These are phyloP conservation scores for Xylariales sp. DNA, from an alignment of 2,329 filamentous ascomycete genomes.

Conservation along the genomic window DNA sequence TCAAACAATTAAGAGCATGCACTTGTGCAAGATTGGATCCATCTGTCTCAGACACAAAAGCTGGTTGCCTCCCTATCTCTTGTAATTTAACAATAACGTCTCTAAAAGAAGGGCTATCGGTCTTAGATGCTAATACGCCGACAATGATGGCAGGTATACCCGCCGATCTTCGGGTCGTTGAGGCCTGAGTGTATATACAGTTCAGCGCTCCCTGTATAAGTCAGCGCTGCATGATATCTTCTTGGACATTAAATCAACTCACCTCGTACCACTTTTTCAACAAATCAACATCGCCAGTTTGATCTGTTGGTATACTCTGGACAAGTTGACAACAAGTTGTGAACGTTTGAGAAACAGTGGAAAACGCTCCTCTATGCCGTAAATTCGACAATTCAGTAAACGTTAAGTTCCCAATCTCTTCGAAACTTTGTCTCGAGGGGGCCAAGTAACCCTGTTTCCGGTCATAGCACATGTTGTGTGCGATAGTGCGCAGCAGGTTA, in stretches of 20 bases:
- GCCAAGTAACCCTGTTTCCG: conserved; percentile 58
- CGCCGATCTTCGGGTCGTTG: conserved; percentile 89
- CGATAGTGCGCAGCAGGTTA: conserved; percentile 74
- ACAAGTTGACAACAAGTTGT: conserved; percentile 78
- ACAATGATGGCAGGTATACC: conserved; percentile 89
- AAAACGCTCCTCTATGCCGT: conserved; percentile 92
- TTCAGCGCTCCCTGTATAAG: conserved; percentile 67
- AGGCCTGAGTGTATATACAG: conserved; percentile 79
- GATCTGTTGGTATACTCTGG: conserved; percentile 56
- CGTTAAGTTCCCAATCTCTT: conserved; percentile 75
- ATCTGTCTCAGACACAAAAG: conserved; percentile 66
- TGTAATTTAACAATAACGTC: conserved; percentile 73
- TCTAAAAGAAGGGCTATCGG: conserved; percentile 69
- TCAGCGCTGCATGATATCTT: conserved; percentile 31
- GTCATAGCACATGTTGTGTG: conserved; percentile 64
- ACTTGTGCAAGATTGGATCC: conserved; percentile 84
- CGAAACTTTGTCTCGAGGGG: conserved; percentile 67
- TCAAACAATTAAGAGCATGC: conserved; percentile 92
- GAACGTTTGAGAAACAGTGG: conserved; percentile 91
- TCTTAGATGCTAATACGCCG: conserved; percentile 78
- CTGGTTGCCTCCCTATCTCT: conserved; percentile 66
- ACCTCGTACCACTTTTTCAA: conserved; percentile 79
- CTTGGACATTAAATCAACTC: conserved; percentile 40
- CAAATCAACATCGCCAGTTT: conserved; percentile 55
- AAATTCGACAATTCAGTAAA: conserved; percentile 86